Base-by-base conservation (phyloP, 805 yeast genomes). In the Metschnikowia borealis region DNA sequence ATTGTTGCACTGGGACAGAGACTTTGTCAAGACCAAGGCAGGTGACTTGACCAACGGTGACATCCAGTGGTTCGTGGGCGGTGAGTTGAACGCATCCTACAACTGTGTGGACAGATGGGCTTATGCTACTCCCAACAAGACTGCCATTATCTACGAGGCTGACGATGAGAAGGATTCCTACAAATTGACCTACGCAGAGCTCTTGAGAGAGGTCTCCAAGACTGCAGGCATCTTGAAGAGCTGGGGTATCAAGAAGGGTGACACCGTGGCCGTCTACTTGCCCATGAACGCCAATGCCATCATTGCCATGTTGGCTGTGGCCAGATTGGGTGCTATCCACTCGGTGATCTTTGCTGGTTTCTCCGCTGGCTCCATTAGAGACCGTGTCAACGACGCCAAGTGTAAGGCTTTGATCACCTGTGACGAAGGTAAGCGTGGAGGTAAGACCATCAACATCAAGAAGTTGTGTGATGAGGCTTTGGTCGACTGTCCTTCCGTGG, bases 281-380 rank as follows among this genome's bases (percentile, higher is more conserved):
- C 96, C 96, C 61, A 87, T 87, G 94, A 84, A 83, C 55, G 86
- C 91, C 42, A 88, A 86, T 65, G 91, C 94, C 37, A 70, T 87
- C 46, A 73, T 85, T 50, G 81, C 94, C 26, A 69, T 87, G 74
- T 70, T 87, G 68, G 95, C 96, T 23, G 85, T 87, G 62, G 79
- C 81, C 38, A 78, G 96, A 69, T 73, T 87, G 55, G 95, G 96
- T 61, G 96, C 95, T 13, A 74, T 87, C 53, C 96, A 87, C 67
- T 85, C 92, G 2, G 94, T 87, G 35, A 85, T 87, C 32, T 87
- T 87, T 72, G 95, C 95, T 29, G 96, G 96, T 5, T 87, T 87
- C 68, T 81, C 87, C 7, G 78, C 89, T 37, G 84, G 84, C 51
- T 84, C 89, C 10, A 73, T 85, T 55, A 74, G 80, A 53, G 92